Evolutionary conservation across 441 rosid species (phyloP).

Genomic region (Aquilaria agallochum): DNA sequence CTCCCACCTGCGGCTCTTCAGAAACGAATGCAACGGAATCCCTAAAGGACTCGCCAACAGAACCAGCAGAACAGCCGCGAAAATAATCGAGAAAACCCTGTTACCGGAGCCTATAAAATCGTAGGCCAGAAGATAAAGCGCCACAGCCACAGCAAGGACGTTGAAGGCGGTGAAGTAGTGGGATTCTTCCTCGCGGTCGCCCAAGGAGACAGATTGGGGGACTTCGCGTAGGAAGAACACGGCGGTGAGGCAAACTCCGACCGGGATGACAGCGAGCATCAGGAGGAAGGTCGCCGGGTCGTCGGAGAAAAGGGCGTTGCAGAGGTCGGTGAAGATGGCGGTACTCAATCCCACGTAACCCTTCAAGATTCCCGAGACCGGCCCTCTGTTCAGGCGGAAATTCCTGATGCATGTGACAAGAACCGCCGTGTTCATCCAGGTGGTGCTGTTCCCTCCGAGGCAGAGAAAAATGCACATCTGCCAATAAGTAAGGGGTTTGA

Average conservation of each 20-base stretch:
- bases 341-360: slow-evolving; percentile 84
- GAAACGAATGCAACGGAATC: slow-evolving; percentile 39
- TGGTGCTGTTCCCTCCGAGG: slow-evolving; percentile 87
- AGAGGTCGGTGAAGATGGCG: slow-evolving; percentile 78
- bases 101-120: slow-evolving; percentile 38
- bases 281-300: slow-evolving; percentile 54
- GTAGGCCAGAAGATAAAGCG: slow-evolving; percentile 50
- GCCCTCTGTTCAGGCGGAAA: slow-evolving; percentile 76
- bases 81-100: slow-evolving; percentile 29
- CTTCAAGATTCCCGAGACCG: slow-evolving; percentile 79
- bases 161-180: slow-evolving; percentile 58
- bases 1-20: slow-evolving; percentile 38
- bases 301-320: slow-evolving; percentile 58
- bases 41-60: slow-evolving; percentile 59
- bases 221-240: slow-evolving; percentile 66
- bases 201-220: slow-evolving; percentile 35
- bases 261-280: slow-evolving; percentile 64
- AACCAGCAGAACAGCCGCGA: slow-evolving; percentile 34
- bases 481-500: slow-evolving; percentile 77
- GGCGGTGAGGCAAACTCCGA: slow-evolving; percentile 66
- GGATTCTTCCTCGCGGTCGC: slow-evolving; percentile 51
- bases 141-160: slow-evolving; percentile 58
- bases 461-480: slow-evolving; percentile 86
- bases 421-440: slow-evolving; percentile 94
- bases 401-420: slow-evolving; percentile 80